Base-by-base conservation (phyloP, 2,329 filamentous ascomycete genomes). In the Dactylella cylindrospora region DNA sequence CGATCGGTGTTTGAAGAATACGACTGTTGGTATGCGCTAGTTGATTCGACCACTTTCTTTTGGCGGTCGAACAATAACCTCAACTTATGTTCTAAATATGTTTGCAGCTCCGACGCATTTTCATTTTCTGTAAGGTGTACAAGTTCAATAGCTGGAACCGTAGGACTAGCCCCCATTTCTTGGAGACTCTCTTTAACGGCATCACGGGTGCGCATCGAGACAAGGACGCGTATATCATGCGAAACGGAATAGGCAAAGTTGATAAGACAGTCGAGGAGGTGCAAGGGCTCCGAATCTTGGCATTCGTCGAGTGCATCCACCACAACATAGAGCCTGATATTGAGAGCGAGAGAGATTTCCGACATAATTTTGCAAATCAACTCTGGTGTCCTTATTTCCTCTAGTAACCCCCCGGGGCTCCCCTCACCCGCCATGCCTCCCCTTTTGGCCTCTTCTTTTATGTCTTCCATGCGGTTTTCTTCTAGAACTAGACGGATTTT, bases 271-370 rank as follows among this genome's bases (percentile, higher is more conserved):
- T 17, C 23, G 15, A 45, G 25, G 5, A 54, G n/a, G n/a, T n/a
- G n/a, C n/a, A n/a, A n/a, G 7, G 7, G 5, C 13, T 54, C 46
- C 23, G 25, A 3, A 26, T 54, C 50, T 13, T 54, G 15, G 26
- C 50, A 54, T 35, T 54, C 50, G 20, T 54, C 50, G 15, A 54
- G 19, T 6, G 50, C 50, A 39, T 54, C 50, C 23, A 54, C 19
- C 31, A 54, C 33, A 19, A 54, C 46, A 25, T 45, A 54, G 6
- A 46, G 12, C 13, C 22, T 26, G 40, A 46, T 12, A 2, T 13
- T 36, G n/a, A 54, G 32, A 19, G 38, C 23, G 3, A 10, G 20
- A 23, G 32, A 25, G 17, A 54, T 35, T 23, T 54, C 23, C 19
- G 40, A 29, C 12, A 54, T 39, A 6, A 54, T 46, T 6, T 25